Conservation (phyloP, 331 rosid species). For the Acacia concinna region DNA sequence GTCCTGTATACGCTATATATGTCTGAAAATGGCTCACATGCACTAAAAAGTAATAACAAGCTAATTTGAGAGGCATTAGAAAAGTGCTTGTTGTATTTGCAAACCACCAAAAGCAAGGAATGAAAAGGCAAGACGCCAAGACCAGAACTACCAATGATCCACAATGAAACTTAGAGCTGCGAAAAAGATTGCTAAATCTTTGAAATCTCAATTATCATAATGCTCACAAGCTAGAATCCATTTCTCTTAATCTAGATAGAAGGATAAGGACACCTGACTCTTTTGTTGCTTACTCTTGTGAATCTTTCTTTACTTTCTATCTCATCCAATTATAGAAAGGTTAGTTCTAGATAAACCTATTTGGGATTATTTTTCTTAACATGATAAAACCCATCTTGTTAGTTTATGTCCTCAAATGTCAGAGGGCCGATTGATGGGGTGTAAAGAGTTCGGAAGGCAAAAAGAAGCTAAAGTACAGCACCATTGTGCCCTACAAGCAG, state of each 20-base stretch:
- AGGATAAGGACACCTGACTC: not conserved
- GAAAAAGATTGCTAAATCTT: not conserved
- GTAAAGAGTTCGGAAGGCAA: not conserved
- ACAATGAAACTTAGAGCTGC: not conserved
- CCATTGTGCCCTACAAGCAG: not conserved
- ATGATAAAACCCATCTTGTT: not conserved
- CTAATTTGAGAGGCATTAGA: not conserved
- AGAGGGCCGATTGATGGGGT: not conserved
- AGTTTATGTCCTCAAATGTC: not conserved
- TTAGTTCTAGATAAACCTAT: not conserved
- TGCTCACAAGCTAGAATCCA: not conserved
- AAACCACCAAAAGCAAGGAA: not conserved
- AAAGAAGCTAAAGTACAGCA: not conserved
- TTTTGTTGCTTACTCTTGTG: not conserved
- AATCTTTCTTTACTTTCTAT: constrained; percentile 3
- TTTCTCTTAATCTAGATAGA: not conserved
- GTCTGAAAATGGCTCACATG: not conserved
- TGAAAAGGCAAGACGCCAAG: not conserved
- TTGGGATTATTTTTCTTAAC: not conserved
- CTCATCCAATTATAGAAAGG: not conserved
- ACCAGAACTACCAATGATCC: not conserved
- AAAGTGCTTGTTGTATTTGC: not conserved
- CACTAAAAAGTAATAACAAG: not conserved
- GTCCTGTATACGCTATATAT: not conserved
- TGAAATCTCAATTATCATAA: not conserved